Evolutionary conservation across 2,329 filamentous ascomycete species (phyloP).

Genomic region (Aspergillus neoniger): DNA sequence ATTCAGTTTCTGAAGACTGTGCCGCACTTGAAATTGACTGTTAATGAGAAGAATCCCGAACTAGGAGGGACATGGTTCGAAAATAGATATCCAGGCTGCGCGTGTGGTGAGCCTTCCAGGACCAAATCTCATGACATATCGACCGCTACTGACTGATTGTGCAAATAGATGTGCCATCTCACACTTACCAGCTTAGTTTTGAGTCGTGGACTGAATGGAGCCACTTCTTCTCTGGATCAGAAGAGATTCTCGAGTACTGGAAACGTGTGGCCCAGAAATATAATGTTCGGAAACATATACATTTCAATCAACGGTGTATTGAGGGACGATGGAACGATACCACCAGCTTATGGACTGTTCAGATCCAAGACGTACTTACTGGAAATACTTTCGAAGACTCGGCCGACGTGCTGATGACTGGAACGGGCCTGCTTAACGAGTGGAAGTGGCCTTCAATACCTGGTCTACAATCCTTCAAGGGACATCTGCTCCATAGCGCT

Average conservation of each 20-base stretch:
- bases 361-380: background rate
- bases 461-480: background rate
- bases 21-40: background rate
- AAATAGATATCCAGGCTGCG: conserved; percentile 5
- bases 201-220: conserved; percentile 4
- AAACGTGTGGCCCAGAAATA: conserved; percentile 1
- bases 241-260: conserved; percentile 3
- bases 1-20: conserved; percentile 1
- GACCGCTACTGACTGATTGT: background rate
- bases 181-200: conserved; percentile 2
- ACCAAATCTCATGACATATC: accelerated
- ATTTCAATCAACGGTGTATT: background rate
- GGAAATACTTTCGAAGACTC: background rate
- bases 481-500: conserved; percentile 1
- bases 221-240: conserved; percentile 1
- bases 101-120: background rate
- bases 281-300: background rate
- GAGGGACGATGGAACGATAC: background rate
- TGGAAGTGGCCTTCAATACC: conserved; percentile 5
- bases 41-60: conserved; percentile 8
- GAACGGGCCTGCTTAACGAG: conserved; percentile 6
- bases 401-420: conserved; percentile 1
- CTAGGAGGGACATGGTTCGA: conserved; percentile 10
- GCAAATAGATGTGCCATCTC: conserved; percentile 6
- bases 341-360: background rate